Evolutionary conservation across 2,329 filamentous ascomycete genomes (phyloP).

Genomic region (Diaporthe sp.): DNA sequence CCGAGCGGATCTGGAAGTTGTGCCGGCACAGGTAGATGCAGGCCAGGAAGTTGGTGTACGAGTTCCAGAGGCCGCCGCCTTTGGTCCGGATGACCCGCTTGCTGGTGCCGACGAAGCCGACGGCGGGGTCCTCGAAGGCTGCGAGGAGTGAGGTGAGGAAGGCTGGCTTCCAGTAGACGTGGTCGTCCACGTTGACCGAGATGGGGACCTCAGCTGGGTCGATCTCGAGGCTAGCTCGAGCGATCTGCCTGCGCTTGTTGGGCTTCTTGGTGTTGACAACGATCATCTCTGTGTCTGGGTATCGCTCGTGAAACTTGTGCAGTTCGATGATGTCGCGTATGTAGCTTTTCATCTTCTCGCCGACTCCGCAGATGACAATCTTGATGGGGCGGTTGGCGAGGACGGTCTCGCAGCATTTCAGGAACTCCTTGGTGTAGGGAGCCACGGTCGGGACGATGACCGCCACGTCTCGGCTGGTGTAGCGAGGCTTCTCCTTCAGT

Average conservation of each 20-base stretch:
- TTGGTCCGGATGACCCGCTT: conserved; percentile 63
- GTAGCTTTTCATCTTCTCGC: conserved; percentile 45
- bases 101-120: conserved; percentile 69
- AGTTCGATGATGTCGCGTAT: conserved; percentile 41
- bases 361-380: conserved; percentile 62
- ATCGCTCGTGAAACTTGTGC: conserved; percentile 33
- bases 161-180: conserved; percentile 61
- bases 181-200: conserved; percentile 64
- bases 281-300: conserved; percentile 44
- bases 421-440: conserved; percentile 56
- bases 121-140: conserved; percentile 57
- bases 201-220: conserved; percentile 54
- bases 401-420: conserved; percentile 56
- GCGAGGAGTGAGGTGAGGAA: conserved; percentile 60
- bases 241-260: conserved; percentile 65
- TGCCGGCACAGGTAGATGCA: conserved; percentile 72
- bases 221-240: conserved; percentile 50
- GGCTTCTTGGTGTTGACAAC: conserved; percentile 51
- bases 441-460: conserved; percentile 67
- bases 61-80: conserved; percentile 45
- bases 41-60: conserved; percentile 68
- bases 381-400: conserved; percentile 53
- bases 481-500: conserved; percentile 47
- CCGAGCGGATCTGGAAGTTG: conserved; percentile 71
- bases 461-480: conserved; percentile 57